These are phyloP conservation scores for Cyphellophora attinorum DNA, from an alignment of 2,329 filamentous ascomycete species.

Conservation along the genomic window DNA sequence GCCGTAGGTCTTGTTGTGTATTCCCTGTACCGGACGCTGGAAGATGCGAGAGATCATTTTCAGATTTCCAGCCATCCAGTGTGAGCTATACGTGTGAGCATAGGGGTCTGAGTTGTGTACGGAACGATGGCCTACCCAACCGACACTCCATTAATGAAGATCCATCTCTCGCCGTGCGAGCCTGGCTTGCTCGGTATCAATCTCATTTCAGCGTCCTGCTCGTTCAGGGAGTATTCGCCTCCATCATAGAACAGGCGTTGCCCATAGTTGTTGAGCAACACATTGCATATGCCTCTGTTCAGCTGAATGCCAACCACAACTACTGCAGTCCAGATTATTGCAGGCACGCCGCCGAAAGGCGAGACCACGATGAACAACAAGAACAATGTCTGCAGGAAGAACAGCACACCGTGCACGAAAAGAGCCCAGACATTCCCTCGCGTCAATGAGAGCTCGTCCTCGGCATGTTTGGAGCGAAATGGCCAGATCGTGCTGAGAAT, in stretches of 20 bases:
- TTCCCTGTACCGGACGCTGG: conserved; percentile 58
- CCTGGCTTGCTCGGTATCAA: no score
- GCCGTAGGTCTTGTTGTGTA: conserved; percentile 67
- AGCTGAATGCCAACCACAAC: conserved; percentile 22
- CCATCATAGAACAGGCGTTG: conserved; percentile 4
- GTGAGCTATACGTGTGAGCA: no score
- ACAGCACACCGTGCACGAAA: conserved; percentile 48
- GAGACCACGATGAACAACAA: conserved; percentile 46
- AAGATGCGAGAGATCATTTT: conserved; percentile 65
- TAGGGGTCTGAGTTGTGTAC: conserved; percentile 29
- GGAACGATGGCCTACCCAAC: no score
- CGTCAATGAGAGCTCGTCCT: conserved; percentile 47
- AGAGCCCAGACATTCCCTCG: conserved; percentile 48
- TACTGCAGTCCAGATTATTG: conserved; percentile 18
- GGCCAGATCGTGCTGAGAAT: conserved; percentile 56
- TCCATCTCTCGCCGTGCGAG: conserved; percentile 68
- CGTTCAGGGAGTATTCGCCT: conserved; percentile 7
- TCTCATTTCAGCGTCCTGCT: no score
- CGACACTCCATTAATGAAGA: conserved; percentile 68
- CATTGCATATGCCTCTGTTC: conserved; percentile 22
- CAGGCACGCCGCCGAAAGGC: conserved; percentile 35
- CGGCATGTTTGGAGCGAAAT: conserved; percentile 41
- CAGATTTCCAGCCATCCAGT: conserved; percentile 62
- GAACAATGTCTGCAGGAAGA: conserved; percentile 51
- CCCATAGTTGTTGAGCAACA: conserved; percentile 25